Base-by-base conservation (phyloP, 495 filamentous ascomycete species). In the Zalerion maritima region DNA sequence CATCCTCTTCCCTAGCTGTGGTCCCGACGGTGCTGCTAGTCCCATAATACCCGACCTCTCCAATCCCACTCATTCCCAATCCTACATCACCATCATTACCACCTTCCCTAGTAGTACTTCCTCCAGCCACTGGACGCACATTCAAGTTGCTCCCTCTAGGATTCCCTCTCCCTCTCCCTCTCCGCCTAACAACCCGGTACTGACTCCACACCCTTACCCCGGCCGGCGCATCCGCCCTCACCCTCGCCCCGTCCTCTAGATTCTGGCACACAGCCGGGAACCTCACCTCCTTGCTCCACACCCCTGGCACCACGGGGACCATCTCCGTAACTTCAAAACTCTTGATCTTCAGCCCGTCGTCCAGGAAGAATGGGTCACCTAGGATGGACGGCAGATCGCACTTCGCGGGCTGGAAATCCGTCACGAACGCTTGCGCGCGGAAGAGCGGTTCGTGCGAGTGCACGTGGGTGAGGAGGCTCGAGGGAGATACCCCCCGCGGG, bases 391-490 rank as follows among this genome's bases (percentile, higher is more conserved):
- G 24, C 31, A 35, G 3, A 4, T 40, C 28, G n/a, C 57, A 29
- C 10, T 32, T 34, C 18, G 41, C 47, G 11, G 41, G 36, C 13
- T 44, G 30, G 35, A 47, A 56, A 16, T 28, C 23, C 12, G 38
- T 32, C 11, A 52, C 33, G 32, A 49, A 49, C 8, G 40, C 39
- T 34, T 54, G 55, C 12, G 49, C 40, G n/a, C 27, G 39, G 34
- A 59, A 52, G n/a, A 59, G 44, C 8, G 55, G 41, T 19, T 41
- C 32, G 41, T 48, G 49, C 10, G 49, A 33, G 22, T 55, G 49
- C 1, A 59, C 43, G 4, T 41, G 34, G 2, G 32, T 31, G 29
- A 57, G 21, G 12, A 56, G 39, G 18, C 35, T 25, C 0, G 30
- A 25, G 5, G 54, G 52, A 0, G 41, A 18, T 1, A 56, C 28